These are phyloP conservation scores for Primulina huaijiensis DNA, from an alignment of 257 asterid species.

Conservation along the genomic window DNA sequence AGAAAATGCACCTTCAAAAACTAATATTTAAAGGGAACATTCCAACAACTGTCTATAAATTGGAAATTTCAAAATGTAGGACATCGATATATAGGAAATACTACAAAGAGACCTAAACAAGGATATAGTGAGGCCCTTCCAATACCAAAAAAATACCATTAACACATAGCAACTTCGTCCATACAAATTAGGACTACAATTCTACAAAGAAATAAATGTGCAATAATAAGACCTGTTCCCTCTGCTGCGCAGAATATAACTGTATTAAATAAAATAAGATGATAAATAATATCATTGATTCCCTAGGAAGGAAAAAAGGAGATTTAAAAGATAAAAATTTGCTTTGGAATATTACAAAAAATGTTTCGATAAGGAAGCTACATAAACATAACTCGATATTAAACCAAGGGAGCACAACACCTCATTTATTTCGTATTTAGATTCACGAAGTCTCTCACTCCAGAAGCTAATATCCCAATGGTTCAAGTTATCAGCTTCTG, in stretches of 20 bases:
- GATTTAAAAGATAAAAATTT: neutral
- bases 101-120: conserved; percentile 1
- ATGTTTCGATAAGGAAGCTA: conserved; percentile 6
- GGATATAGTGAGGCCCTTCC: conserved; percentile 15
- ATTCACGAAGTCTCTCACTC: conserved; percentile 98
- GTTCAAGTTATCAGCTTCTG: conserved; percentile 74
- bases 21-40: conserved; percentile 11
- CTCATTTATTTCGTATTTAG: conserved; percentile 91
- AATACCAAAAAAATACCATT: neutral
- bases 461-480: conserved; percentile 87
- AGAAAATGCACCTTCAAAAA: conserved; percentile 1
- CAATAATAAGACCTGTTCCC: neutral
- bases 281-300: conserved; percentile 5
- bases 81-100: neutral
- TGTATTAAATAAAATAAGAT: conserved; percentile 2
- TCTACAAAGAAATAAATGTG: conserved; percentile 1
- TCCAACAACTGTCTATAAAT: conserved; percentile 7
- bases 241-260: conserved; percentile 14
- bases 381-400: conserved; percentile 17
- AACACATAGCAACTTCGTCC: conserved; percentile 9
- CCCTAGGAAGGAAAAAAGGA: neutral
- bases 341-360: neutral
- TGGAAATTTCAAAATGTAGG: neutral
- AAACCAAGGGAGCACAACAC: conserved; percentile 34
- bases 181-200: neutral